Evolutionary conservation across 345 rosid genomes (phyloP), one percentile per base, ranked within the genome.

Genomic region (Raphanus sativus): DNA sequence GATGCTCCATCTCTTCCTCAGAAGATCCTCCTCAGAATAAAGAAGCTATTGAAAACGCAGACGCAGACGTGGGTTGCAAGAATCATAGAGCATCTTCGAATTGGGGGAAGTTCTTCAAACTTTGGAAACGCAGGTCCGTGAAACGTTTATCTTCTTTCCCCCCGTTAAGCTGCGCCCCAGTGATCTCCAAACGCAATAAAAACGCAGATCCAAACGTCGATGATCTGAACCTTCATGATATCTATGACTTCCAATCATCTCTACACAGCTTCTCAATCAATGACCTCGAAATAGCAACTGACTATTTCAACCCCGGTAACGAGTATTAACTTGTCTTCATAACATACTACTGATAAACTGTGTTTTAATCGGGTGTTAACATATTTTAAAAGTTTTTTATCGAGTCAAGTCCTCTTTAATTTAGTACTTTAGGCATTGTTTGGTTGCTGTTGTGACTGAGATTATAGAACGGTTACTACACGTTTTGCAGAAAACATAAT

Each of bases 31-130:
- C 62, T 12, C 55, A 24, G 42, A 82, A 69, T 50, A 36, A 67
- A 29, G 82, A 80, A 74, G 29, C 75, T 15, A 17, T 1, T 2
- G 74, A 71, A 26, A 63, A 54, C 58, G 65, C 45, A 60, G 84
- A 76, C 33, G 24, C 70, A 36, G 81, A 73, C 29, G 29, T 45
- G 29, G 50, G 2, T 32, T 40, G 76, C 81, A 61, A 86, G 60
- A 77, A 81, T 68, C 32, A 81, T 12, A 73, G 76, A 79, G 82
- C 85, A 5, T 77, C 64, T 69, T 83, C 87, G 12, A 74, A 88
- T 45, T 93, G 97, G 98, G 82, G 82, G 12, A 93, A 78, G 13
- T 90, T 89, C 86, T 85, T 89, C 61, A 90, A 84, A 33, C 50
- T 77, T 60, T 93, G 88, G 98, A 93, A 87, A 81, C 85, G 75